Evolutionary conservation across 1,139 yeast genomes (phyloP), one percentile per base, ranked within the genome.

Genomic region (Blastobotrys serpentis): DNA sequence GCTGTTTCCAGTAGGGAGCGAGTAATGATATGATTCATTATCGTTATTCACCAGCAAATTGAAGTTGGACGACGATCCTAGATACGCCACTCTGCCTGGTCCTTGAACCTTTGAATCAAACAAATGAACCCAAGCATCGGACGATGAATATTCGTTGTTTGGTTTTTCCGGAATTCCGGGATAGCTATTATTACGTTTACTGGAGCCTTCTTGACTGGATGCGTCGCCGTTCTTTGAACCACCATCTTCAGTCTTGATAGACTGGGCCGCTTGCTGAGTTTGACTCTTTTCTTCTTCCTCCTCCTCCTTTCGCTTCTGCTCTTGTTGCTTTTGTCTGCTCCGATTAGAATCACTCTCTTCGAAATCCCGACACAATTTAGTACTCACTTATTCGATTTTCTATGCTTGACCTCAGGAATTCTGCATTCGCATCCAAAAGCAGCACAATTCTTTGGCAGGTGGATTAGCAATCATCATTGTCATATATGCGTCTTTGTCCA

Each of bases 371-470:
- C n/a, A n/a, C n/a, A n/a, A n/a, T n/a, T n/a, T n/a, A n/a, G n/a
- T n/a, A 26, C 48, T 22, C 19, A 39, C 29, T 45, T 48, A 16
- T 38, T 42, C 17, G 50, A 42, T 25, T 47, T 50, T 23, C 53
- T 41, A 22, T 42, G 44, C 33, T 50, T 50, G n/a, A 63, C 59
- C 46, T 80, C 86, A 1, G 88, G 88, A 44, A 82, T 72, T 32
- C 73, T 70, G 67, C 90, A 84, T 53, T 82, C 88, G 63, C 87
- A 81, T 1, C 86, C 86, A 67, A 84, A 84, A 1, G 89, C 85
- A 44, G 82, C 76, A 62, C 90, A 84, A 64, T 84, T 84, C 68
- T 63, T n/a, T n/a, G n/a, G n/a, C n/a, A n/a, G n/a, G n/a, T n/a
- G n/a, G n/a, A n/a, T n/a, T n/a, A n/a, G n/a, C n/a, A n/a, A n/a